Percentiles rank a stretch among this genome's conserved stretches.
phyloP scores from a whole-genome alignment of 345 rosid genomes.

The Eutrema yunnanense region DNA sequence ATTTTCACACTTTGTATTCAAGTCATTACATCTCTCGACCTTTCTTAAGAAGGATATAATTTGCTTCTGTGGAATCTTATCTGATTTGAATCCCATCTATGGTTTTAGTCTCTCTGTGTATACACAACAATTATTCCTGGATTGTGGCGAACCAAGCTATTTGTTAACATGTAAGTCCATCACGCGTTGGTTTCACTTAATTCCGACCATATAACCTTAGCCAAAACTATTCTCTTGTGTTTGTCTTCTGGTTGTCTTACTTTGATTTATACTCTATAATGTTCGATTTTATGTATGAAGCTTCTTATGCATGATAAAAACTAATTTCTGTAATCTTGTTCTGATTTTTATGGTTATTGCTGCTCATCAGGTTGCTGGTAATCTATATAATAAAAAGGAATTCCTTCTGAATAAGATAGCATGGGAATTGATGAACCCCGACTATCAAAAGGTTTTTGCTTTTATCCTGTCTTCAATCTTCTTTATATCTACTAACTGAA shows the following conservation, averaged over 20 bases:
- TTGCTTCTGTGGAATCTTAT: neutral
- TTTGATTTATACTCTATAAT: neutral
- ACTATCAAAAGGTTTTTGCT: slow-evolving; percentile 21
- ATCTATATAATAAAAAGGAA: slow-evolving; percentile 12
- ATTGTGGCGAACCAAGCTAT: slow-evolving; percentile 16
- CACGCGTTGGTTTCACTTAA: neutral
- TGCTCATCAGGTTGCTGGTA: slow-evolving; percentile 22
- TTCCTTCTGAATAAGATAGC: slow-evolving; percentile 15
- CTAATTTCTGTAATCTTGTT: neutral
- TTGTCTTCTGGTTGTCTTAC: neutral
- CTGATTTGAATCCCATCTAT: slow-evolving; percentile 16
- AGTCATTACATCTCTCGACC: neutral
- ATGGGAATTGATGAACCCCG: slow-evolving; percentile 34
- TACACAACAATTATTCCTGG: slow-evolving; percentile 24
- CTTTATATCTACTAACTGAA: neutral
- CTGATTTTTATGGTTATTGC: neutral
- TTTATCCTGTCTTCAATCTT: neutral
- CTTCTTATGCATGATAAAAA: neutral
- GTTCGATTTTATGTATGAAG: neutral
- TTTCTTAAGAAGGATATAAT: neutral
- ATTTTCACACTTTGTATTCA: neutral
- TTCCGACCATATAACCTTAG: neutral
- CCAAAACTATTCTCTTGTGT: neutral
- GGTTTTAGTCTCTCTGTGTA: slow-evolving; percentile 24
- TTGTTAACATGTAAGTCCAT: slow-evolving; percentile 20